Conservation (phyloP, 2,329 filamentous ascomycete species). For the Acrocalymma vagum region DNA sequence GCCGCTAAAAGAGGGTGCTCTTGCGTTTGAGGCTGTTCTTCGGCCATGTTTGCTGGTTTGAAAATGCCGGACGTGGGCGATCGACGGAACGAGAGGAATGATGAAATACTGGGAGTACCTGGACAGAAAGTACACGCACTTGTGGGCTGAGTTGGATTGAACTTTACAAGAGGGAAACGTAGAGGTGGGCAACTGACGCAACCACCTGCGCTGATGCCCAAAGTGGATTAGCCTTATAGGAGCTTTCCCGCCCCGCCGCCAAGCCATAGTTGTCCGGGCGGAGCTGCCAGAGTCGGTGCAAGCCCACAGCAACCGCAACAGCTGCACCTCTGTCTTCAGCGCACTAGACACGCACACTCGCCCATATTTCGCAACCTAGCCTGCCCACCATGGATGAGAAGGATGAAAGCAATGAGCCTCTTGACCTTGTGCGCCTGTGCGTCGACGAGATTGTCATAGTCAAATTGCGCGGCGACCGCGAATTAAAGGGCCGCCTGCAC, state of each 20-base stretch:
- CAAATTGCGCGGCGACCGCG: conserved; percentile 93
- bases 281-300: no score
- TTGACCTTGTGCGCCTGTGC: conserved; percentile 93
- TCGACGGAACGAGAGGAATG: no score
- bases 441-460: conserved; percentile 97
- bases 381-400: conserved; percentile 77
- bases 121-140: no score
- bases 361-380: conserved; percentile 2
- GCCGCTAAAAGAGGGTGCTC: conserved; percentile 64
- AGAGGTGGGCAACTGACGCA: conserved; percentile 21
- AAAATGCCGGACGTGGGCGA: no score
- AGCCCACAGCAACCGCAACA: conserved; percentile 21
- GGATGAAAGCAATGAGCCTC: conserved; percentile 84
- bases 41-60: conserved; percentile 32
- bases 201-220: conserved; percentile 12
- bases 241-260: conserved; percentile 17
- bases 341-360: neutral
- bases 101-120: no score
- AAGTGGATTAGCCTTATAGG: conserved; percentile 13
- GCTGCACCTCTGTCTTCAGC: conserved; percentile 10
- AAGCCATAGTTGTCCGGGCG: no score
- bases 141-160: neutral
- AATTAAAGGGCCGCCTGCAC: conserved; percentile 93
- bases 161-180: conserved; percentile 3
- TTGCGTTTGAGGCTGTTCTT: conserved; percentile 30